phyloP scores from a whole-genome alignment of 176 grass and related monocot genomes.

The Juncus effusus region DNA sequence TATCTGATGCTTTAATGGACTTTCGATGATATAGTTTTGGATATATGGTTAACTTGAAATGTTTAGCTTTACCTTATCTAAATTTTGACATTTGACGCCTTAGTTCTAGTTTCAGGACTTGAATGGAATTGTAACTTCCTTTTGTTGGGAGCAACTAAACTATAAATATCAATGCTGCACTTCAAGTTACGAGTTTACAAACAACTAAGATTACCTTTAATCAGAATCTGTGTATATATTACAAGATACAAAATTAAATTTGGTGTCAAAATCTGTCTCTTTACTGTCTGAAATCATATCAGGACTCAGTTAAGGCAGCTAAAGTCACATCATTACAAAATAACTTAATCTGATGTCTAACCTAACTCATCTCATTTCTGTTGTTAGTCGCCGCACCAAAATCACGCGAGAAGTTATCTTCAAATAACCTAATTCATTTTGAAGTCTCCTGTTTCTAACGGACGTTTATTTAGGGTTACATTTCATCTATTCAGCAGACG shows the following conservation, averaged over 20 bases:
- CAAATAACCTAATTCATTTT: constrained; percentile 7
- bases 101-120: background rate
- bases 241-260: constrained; percentile 19
- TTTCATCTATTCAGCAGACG: no score
- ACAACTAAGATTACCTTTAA: no score
- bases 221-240: constrained; percentile 5
- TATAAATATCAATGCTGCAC: no score
- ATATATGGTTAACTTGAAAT: no score
- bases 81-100: background rate
- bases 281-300: constrained; percentile 15
- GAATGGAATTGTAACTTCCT: no score
- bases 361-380: constrained; percentile 28
- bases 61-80: background rate
- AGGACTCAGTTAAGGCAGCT: constrained; percentile 1
- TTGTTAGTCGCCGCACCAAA: constrained; percentile 14
- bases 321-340: constrained; percentile 17
- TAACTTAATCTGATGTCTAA: constrained; percentile 18
- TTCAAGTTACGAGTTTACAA: no score
- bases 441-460: background rate
- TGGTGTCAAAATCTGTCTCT: constrained; percentile 20
- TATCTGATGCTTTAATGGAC: no score
- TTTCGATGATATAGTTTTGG: background rate
- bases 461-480: no score
- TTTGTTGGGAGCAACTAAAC: no score
- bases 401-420: background rate